These are phyloP conservation scores for Rhizophagus prolifer DNA, from an alignment of 192 early-diverging fungal genomes.

Conservation along the genomic window DNA sequence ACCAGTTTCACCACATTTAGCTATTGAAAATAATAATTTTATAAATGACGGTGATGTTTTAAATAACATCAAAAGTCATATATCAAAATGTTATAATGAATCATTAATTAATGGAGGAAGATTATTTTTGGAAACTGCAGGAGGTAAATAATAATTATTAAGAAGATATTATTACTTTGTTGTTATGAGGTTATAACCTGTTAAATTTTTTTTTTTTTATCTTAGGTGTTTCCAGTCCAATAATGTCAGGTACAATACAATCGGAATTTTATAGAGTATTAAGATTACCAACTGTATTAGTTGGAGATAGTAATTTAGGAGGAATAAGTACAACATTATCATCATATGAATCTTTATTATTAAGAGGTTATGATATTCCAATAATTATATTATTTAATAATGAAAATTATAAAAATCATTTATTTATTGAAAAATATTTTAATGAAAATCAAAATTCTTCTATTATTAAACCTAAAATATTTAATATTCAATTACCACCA, in stretches of 20 bases:
- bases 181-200: too few species aligned
- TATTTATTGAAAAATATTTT: constrained; percentile 41
- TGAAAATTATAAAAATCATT: constrained; percentile 57
- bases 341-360: constrained; percentile 67
- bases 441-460: constrained; percentile 18
- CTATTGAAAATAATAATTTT: constrained; percentile 52
- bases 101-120: constrained; percentile 37
- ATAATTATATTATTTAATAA: constrained; percentile 67
- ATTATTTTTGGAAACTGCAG: constrained; percentile 75
- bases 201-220: too few species aligned
- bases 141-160: constrained; percentile 52
- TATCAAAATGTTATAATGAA: constrained; percentile 36
- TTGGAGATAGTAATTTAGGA: constrained; percentile 78
- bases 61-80: constrained; percentile 37
- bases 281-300: constrained; percentile 64
- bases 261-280: constrained; percentile 67
- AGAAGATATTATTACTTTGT: too few species aligned
- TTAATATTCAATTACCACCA: constrained; percentile 51
- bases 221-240: constrained; percentile 66
- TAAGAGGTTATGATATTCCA: constrained; percentile 71
- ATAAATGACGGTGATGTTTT: constrained; percentile 47
- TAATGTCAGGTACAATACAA: constrained; percentile 74
- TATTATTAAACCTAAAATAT: constrained; percentile 35
- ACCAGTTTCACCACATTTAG: constrained; percentile 75
- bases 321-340: constrained; percentile 81